phyloP scores from a whole-genome alignment of 495 filamentous ascomycete species.

The Penicillium crystallinum region DNA sequence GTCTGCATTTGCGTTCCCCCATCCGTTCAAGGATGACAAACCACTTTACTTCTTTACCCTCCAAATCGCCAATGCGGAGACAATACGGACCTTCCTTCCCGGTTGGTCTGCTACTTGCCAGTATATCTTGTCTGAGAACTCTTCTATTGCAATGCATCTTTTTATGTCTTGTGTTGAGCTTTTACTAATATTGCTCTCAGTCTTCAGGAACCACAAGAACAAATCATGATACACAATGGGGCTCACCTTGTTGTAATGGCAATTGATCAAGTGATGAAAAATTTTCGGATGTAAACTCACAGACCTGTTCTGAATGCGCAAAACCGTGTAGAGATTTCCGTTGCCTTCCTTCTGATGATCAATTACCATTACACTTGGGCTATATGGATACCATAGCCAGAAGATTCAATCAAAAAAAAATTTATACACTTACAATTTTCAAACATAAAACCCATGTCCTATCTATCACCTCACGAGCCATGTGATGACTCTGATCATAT shows the following conservation, averaged over 20 bases:
- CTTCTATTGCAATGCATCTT: conserved; percentile 7
- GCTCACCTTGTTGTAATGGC: conserved; percentile 3
- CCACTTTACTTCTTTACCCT: conserved; percentile 82
- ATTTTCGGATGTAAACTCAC: conserved; percentile 55
- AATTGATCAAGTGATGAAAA: conserved; percentile 57
- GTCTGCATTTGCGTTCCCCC: conserved; percentile 11
- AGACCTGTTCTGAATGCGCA: conserved; percentile 75
- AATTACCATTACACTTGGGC: conserved; percentile 14
- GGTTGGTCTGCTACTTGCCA: conserved; percentile 94
- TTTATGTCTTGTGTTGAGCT: conserved; percentile 6
- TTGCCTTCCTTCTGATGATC: conserved; percentile 98
- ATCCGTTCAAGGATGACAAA: conserved; percentile 75
- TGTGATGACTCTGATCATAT: too few species aligned
- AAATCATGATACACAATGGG: not conserved
- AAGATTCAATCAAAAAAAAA: too few species aligned
- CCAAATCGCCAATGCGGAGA: conserved; percentile 95
- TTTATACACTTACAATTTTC: too few species aligned
- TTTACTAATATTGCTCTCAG: conserved; percentile 14
- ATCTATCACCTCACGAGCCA: too few species aligned
- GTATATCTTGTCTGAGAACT: conserved; percentile 86
- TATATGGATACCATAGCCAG: conserved; percentile 3
- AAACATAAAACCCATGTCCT: too few species aligned
- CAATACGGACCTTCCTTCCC: conserved; percentile 62
- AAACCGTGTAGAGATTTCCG: conserved; percentile 94
- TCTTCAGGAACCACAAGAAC: not conserved